These are phyloP conservation scores for Entrophospora sp. DNA, from an alignment of 192 early-diverging fungal genomes.

Conservation along the genomic window DNA sequence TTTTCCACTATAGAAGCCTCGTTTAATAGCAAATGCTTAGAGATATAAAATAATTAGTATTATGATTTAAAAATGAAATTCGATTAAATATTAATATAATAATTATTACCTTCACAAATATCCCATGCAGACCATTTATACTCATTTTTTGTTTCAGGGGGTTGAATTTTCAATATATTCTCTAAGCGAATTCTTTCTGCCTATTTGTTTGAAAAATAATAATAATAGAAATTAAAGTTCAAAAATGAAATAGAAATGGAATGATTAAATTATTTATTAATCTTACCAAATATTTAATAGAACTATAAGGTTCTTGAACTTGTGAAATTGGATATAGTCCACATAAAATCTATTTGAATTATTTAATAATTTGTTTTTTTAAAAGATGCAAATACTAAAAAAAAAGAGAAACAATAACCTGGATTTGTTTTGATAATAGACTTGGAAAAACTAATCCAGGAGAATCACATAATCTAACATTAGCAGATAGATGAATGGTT, in stretches of 20 bases:
- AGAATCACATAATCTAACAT: conserved; percentile 87
- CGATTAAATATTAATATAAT: neutral
- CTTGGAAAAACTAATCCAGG: conserved; percentile 94
- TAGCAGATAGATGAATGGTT: conserved; percentile 78
- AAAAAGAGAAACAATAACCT: conserved; percentile 36
- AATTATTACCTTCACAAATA: conserved; percentile 66
- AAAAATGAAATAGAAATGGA: too few relatives aligned
- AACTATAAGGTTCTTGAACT: conserved; percentile 89
- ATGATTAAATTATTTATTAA: neutral
- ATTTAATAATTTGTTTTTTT: neutral
- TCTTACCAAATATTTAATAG: conserved; percentile 61
- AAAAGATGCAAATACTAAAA: neutral
- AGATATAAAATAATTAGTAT: conserved; percentile 3
- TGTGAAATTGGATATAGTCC: conserved; percentile 94
- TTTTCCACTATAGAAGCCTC: conserved; percentile 71
- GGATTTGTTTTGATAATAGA: conserved; percentile 65
- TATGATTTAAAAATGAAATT: neutral
- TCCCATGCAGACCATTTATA: conserved; percentile 78
- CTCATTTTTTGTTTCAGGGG: conserved; percentile 48
- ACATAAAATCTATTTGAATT: conserved; percentile 54
- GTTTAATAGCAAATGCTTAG: conserved; percentile 68
- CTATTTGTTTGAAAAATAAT: conserved; percentile 17
- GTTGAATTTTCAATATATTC: conserved; percentile 53
- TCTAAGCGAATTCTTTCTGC: conserved; percentile 70
- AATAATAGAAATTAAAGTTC: neutral